These are phyloP conservation scores for Daldinia sp. DNA, from an alignment of 2,329 filamentous ascomycete species.

Conservation along the genomic window DNA sequence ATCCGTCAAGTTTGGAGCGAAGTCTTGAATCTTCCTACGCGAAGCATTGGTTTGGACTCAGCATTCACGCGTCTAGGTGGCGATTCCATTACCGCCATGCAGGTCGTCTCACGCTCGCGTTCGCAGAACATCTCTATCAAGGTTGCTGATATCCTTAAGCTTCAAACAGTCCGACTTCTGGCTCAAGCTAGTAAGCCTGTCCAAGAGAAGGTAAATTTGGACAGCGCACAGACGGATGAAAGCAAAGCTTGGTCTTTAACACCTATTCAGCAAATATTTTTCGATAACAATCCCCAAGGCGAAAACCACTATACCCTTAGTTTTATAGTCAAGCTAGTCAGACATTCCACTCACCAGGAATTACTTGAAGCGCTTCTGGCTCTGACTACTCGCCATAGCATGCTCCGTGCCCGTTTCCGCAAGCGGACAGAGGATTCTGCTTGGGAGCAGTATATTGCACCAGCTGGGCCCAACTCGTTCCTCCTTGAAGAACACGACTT, in stretches of 20 bases:
- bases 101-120: slow-evolving; percentile 21
- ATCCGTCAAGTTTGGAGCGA: slow-evolving; percentile 16
- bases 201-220: slow-evolving; percentile 7
- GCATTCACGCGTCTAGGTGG: slow-evolving; percentile 23
- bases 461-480: neutral
- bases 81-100: slow-evolving; percentile 32
- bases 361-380: slow-evolving; percentile 1
- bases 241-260: neutral
- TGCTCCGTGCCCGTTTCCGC: slow-evolving; percentile 6
- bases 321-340: neutral
- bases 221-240: neutral
- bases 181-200: slow-evolving; percentile 17
- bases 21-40: slow-evolving; percentile 19
- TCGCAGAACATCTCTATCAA: slow-evolving; percentile 9
- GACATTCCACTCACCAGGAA: neutral
- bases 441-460: slow-evolving; percentile 19
- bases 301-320: slow-evolving; percentile 1
- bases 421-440: neutral
- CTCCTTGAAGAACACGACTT: neutral
- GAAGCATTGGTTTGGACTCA: slow-evolving; percentile 2
- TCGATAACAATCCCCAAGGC: neutral
- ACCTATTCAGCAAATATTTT: slow-evolving; percentile 4
- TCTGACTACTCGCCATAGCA: slow-evolving; percentile 2
- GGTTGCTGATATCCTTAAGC: slow-evolving; percentile 17
- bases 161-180: slow-evolving; percentile 15